phyloP scores from a whole-genome alignment of 2,329 filamentous ascomycete genomes.

The Clarireedia paspali region DNA sequence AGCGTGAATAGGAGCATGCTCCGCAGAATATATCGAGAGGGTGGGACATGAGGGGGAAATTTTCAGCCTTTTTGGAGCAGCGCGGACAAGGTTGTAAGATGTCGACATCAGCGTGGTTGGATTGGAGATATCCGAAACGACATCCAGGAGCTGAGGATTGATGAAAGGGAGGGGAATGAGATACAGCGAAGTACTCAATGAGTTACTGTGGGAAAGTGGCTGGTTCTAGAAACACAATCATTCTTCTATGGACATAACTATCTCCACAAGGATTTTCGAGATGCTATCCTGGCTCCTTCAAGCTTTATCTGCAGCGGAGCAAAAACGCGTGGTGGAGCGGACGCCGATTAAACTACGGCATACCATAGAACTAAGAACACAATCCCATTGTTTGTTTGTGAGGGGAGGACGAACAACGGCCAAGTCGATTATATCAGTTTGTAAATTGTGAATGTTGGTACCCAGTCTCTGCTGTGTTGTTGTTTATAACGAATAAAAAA shows the following conservation, averaged over 20 bases:
- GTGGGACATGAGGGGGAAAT: neutral
- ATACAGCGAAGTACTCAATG: neutral
- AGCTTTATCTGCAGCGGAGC: constrained; percentile 5
- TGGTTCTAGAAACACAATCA: neutral
- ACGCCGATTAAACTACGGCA: constrained; percentile 2
- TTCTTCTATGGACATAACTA: too few species aligned
- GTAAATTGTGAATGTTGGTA: too few species aligned
- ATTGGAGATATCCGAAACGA: constrained; percentile 11
- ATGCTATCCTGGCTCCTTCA: neutral
- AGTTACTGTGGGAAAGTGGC: neutral
- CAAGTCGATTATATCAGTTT: too few species aligned
- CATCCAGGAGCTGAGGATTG: constrained; percentile 12
- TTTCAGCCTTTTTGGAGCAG: constrained; percentile 10
- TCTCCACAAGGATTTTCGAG: neutral
- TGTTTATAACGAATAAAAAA: too few species aligned
- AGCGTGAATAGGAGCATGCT: neutral
- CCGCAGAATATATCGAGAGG: neutral
- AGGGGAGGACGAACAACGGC: too few species aligned
- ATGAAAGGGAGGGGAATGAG: neutral
- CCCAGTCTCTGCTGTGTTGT: too few species aligned
- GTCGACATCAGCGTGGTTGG: constrained; percentile 27
- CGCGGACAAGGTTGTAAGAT: constrained; percentile 18
- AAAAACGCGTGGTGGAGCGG: neutral
- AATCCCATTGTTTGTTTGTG: too few species aligned
- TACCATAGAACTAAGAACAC: neutral